phyloP scores from a whole-genome alignment of 2,329 filamentous ascomycete species.

The Volutella citrinella region DNA sequence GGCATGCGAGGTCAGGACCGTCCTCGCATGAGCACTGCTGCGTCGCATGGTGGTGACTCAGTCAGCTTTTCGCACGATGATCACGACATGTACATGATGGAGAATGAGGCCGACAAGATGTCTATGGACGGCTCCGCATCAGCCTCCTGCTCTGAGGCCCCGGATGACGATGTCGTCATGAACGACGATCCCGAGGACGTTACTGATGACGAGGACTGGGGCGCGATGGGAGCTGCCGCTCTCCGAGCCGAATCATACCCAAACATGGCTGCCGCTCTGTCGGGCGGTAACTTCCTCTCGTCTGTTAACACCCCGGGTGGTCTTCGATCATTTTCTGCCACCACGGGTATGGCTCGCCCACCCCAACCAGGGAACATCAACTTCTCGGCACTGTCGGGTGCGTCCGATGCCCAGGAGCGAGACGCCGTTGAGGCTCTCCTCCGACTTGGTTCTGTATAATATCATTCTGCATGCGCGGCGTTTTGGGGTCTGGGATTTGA shows the following conservation, averaged over 20 bases:
- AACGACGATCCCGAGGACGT: conserved; percentile 78
- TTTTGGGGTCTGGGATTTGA: conserved; percentile 33
- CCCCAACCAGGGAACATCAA: conserved; percentile 51
- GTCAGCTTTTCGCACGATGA: conserved; percentile 72
- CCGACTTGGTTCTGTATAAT: conserved; percentile 76
- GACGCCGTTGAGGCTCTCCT: conserved; percentile 80
- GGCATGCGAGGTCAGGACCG: conserved; percentile 44
- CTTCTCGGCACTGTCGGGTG: conserved; percentile 47
- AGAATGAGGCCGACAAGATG: conserved; percentile 93
- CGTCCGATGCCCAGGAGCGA: conserved; percentile 70
- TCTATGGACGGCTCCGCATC: conserved; percentile 71
- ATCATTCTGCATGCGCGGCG: conserved; percentile 52
- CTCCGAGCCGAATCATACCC: conserved; percentile 67
- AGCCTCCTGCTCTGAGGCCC: conserved; percentile 73
- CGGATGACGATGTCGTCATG: conserved; percentile 62
- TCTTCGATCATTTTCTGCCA: conserved; percentile 48
- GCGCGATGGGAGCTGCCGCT: conserved; percentile 80
- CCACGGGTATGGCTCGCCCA: conserved; percentile 51
- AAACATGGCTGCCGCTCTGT: conserved; percentile 52
- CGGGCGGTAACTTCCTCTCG: conserved; percentile 40
- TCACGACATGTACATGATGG: conserved; percentile 64
- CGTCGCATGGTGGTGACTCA: conserved; percentile 67
- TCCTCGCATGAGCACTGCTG: conserved; percentile 46
- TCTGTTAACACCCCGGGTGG: conserved; percentile 47
- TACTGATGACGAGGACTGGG: conserved; percentile 97